Percentiles rank a stretch among this genome's conserved stretches.
Conservation (phyloP, 768 basidiomycete genomes). For the Mycena filopes region DNA sequence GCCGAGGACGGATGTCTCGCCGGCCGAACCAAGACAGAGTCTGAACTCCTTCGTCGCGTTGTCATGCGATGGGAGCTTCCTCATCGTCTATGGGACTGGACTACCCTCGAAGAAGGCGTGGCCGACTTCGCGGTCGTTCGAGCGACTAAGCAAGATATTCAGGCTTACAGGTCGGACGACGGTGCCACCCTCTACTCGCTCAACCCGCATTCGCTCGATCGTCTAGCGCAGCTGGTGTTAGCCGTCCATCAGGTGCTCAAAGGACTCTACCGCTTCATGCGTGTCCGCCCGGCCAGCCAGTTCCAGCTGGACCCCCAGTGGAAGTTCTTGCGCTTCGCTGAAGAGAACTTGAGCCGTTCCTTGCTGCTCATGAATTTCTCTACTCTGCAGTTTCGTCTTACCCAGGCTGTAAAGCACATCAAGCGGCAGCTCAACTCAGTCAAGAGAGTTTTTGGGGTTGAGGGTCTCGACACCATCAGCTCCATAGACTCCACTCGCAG, state of each 20-base stretch:
- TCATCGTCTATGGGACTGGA: background rate
- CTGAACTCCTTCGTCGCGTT: background rate
- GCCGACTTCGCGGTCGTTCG: accelerated
- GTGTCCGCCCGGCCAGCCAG: accelerated
- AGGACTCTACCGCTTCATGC: background rate
- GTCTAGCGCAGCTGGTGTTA: background rate
- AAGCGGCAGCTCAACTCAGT: background rate
- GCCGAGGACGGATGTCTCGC: conserved; percentile 3
- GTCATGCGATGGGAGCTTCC: conserved; percentile 4
- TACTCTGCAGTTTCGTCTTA: background rate
- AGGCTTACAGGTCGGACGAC: background rate
- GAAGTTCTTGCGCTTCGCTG: conserved; percentile 5
- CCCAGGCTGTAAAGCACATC: background rate
- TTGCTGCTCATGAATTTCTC: background rate
- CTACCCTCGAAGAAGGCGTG: background rate
- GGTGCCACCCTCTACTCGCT: background rate
- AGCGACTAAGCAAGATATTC: background rate
- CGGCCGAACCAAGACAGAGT: conserved; percentile 4
- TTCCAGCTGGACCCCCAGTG: background rate
- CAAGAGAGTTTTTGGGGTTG: background rate
- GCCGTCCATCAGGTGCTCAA: conserved; percentile 5
- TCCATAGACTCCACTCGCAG: conserved; percentile 2
- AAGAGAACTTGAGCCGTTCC: background rate
- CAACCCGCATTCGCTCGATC: background rate
- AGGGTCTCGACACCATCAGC: background rate